Percentiles rank a stretch among this genome's conserved stretches.
phyloP scores from a whole-genome alignment of 140 eudicot species.

The Flaveria floridana region DNA sequence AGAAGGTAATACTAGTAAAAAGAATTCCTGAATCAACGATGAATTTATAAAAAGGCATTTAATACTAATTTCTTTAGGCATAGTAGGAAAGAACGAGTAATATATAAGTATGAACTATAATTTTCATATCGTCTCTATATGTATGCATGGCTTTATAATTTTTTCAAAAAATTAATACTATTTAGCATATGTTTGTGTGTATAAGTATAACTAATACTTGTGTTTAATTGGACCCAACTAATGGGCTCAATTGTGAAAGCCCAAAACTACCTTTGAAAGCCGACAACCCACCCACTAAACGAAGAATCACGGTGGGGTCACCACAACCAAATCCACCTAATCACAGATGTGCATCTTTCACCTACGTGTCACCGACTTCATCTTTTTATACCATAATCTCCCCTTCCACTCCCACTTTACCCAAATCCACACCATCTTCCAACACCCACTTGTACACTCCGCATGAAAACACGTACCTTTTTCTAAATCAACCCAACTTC shows the following conservation, averaged over 20 bases:
- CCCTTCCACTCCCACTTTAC: constrained; percentile 2
- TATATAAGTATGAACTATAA: too few relatives aligned
- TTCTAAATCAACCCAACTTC: not conserved
- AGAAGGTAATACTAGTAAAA: too few relatives aligned
- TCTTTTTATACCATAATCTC: constrained; percentile 15
- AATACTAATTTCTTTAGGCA: too few relatives aligned
- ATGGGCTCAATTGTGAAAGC: not conserved
- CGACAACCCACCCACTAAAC: constrained; percentile 4
- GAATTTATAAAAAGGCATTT: too few relatives aligned
- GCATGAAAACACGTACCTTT: not conserved
- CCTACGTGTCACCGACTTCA: constrained; percentile 61
- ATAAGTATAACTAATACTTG: too few relatives aligned
- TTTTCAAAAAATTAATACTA: not conserved
- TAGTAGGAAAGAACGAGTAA: too few relatives aligned
- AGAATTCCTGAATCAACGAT: too few relatives aligned
- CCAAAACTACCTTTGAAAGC: not conserved
- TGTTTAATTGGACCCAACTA: not conserved
- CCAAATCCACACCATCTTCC: not conserved
- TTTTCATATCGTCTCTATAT: not conserved
- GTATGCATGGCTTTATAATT: too few relatives aligned
- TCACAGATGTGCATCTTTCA: constrained; percentile 30
- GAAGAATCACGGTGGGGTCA: constrained; percentile 20
- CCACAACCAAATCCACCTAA: constrained; percentile 36
- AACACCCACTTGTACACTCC: not conserved
- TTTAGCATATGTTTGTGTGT: too few relatives aligned